Evolutionary conservation across 768 basidiomycete genomes (phyloP), one percentile per base, ranked within the genome.

Genomic region (Cystobasidium onofrii): DNA sequence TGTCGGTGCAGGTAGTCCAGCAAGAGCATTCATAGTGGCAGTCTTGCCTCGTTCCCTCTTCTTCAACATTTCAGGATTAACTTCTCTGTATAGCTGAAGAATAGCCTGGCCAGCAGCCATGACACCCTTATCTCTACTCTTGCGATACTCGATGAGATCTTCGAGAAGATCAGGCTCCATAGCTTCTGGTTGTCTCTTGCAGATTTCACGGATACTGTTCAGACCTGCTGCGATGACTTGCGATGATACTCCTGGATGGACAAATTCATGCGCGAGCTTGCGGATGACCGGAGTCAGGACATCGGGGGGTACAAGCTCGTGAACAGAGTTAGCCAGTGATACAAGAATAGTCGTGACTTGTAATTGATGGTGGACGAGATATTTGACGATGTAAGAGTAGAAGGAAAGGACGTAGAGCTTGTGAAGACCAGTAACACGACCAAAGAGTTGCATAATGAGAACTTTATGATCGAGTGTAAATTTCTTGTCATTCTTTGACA

Each of bases 151-250:
- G 64, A 98, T 86, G 75, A 99, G 81, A 82, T 99, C 96, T 1
- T 89, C 88, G 3, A 99, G 83, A 29, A 97, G 81, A 78, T 97
- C 95, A 76, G 92, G 91, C 76, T 95, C 92, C 89, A 99, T 97
- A 67, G 90, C 88, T 91, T 92, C 94, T 2, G 95, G 92, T 80
- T 99, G 96, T 44, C 95, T 82, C 36, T 90, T 82, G 80, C 92
- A 96, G n/a, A 99, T 87, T 81, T 98, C 95, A 34, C 93, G 85
- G 50, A 99, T 92, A 18, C 91, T 86, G 81, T 99, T 99, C 76
- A 99, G 83, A n/a, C 96, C 96, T 0, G 95, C 96, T 0, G 94
- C 88, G 75, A 97, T 90, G 78, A 98, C 92, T 81, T 97, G 93
- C 77, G 89, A 87, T 0, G 91, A 91, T 1, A 98, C 96, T 61